Evolutionary conservation across 495 filamentous ascomycete genomes (phyloP).

Genomic region (Rhypophila decipiens): DNA sequence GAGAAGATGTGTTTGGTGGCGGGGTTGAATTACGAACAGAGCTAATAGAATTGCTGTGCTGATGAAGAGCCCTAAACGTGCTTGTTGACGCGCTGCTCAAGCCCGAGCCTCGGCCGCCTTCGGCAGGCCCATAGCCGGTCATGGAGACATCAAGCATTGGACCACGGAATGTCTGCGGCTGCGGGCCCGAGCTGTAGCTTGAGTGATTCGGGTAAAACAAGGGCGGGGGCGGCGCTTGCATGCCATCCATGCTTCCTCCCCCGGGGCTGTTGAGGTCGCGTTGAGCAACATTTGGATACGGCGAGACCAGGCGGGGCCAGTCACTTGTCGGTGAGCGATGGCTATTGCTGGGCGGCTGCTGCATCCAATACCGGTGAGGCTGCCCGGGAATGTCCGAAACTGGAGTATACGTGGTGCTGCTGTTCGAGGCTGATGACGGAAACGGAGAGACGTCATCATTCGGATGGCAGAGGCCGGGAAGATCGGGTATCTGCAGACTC

Average conservation of each 20-base stretch:
- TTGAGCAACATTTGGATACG: conserved; percentile 16
- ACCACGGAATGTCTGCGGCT: conserved; percentile 10
- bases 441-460: conserved; percentile 34
- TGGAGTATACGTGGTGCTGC: conserved; percentile 45
- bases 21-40: conserved; percentile 39
- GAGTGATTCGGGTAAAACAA: conserved; percentile 14
- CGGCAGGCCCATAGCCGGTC: conserved; percentile 11
- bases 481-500: conserved; percentile 12
- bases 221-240: conserved; percentile 13
- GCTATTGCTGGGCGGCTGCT: no score
- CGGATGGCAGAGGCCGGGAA: conserved; percentile 18
- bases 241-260: conserved; percentile 14
- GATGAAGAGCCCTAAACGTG: conserved; percentile 13
- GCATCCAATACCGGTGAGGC: conserved; percentile 3
- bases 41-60: conserved; percentile 19
- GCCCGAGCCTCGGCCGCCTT: conserved; percentile 9
- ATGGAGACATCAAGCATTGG: conserved; percentile 17
- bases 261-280: conserved; percentile 19
- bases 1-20: conserved; percentile 34
- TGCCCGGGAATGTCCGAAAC: conserved; percentile 28
- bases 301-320: conserved; percentile 16
- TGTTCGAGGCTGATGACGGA: conserved; percentile 43
- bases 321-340: conserved; percentile 10
- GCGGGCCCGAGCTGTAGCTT: conserved; percentile 1
- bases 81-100: conserved; percentile 4